phyloP scores from a whole-genome alignment of 495 filamentous ascomycete genomes.

The Cercophora newfieldiana region DNA sequence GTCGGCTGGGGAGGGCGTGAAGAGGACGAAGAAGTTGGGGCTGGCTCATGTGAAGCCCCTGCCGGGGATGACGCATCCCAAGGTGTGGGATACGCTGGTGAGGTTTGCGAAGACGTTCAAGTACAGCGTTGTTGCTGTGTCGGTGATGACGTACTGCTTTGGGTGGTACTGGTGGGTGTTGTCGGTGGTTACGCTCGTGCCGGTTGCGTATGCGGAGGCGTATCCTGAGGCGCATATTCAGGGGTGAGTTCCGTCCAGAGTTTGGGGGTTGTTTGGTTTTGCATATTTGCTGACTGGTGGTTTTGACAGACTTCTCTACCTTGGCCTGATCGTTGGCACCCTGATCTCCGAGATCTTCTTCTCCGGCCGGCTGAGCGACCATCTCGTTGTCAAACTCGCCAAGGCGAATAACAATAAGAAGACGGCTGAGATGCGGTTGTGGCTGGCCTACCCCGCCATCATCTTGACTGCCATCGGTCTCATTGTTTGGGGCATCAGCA shows the following conservation, averaged over 20 bases:
- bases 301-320: constrained; percentile 45
- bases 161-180: constrained; percentile 66
- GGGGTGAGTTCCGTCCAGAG: constrained; percentile 32
- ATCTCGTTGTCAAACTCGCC: constrained; percentile 48
- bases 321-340: constrained; percentile 60
- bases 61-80: constrained; percentile 56
- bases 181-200: constrained; percentile 60
- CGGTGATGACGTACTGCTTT: constrained; percentile 56
- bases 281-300: not conserved
- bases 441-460: constrained; percentile 60
- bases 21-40: constrained; percentile 51
- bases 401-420: constrained; percentile 48
- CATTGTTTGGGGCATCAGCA: constrained; percentile 59
- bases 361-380: constrained; percentile 57
- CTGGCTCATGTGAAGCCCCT: constrained; percentile 52
- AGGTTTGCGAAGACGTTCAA: constrained; percentile 53
- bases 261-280: not conserved
- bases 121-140: constrained; percentile 47
- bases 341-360: constrained; percentile 54
- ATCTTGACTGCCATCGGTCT: constrained; percentile 45
- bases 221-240: constrained; percentile 54
- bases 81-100: constrained; percentile 49
- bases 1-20: constrained; percentile 30
- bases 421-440: constrained; percentile 60
- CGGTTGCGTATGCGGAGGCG: constrained; percentile 51